Percentiles rank a stretch among this genome's conserved stretches.
phyloP scores from a whole-genome alignment of 805 yeast species.

The Candida chauliodis region DNA sequence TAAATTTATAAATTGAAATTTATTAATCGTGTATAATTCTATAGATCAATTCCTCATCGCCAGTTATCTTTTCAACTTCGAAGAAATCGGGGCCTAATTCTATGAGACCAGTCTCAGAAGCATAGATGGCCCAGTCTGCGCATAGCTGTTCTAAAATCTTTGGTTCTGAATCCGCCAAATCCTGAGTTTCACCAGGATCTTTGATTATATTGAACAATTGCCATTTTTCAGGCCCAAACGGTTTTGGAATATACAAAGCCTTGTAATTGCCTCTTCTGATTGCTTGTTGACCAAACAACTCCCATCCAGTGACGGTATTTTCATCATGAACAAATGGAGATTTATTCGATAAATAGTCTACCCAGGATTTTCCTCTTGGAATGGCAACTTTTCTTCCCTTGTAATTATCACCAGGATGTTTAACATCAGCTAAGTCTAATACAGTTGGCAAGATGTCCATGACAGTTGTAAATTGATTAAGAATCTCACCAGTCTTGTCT shows the following conservation, averaged over 20 bases:
- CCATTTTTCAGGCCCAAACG: conserved; percentile 49
- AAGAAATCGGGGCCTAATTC: conserved; percentile 21
- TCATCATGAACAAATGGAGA: conserved; percentile 33
- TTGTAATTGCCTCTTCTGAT: conserved; percentile 48
- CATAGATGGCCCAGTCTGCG: conserved; percentile 49
- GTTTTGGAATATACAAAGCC: conserved; percentile 46
- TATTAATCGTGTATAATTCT: conserved; percentile 5
- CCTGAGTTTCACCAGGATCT: conserved; percentile 53
- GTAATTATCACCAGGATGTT: conserved; percentile 40
- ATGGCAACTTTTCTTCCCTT: conserved; percentile 41
- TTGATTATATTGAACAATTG: conserved; percentile 39
- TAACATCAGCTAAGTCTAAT: conserved; percentile 45
- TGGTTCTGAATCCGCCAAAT: conserved; percentile 35
- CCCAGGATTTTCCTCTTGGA: conserved; percentile 48
- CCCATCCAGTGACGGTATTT: conserved; percentile 53
- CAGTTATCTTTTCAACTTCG: conserved; percentile 11
- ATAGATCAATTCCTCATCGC: conserved; percentile 10
- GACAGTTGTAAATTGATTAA: conserved; percentile 47
- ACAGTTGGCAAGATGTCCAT: conserved; percentile 61
- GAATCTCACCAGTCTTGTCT: conserved; percentile 23
- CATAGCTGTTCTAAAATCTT: conserved; percentile 39
- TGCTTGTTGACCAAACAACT: conserved; percentile 55
- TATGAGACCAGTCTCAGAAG: conserved; percentile 48
- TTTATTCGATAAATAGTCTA: conserved; percentile 27
- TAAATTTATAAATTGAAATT: background rate